Evolutionary conservation across 1,139 yeast genomes (phyloP).

Genomic region (Suhomyces bolitotheri): DNA sequence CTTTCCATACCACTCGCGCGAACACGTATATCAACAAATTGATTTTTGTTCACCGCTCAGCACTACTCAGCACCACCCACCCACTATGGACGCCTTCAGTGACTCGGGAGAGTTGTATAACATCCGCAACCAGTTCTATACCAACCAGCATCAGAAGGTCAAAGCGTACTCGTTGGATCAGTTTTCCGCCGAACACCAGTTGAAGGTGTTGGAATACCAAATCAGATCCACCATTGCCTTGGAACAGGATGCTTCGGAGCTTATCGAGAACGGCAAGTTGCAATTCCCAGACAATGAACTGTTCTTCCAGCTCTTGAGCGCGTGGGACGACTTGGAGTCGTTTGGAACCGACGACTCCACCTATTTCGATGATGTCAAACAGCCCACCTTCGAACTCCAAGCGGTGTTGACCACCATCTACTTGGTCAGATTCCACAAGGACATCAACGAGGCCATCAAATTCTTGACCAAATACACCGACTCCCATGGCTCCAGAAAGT

Average conservation of each 20-base stretch:
- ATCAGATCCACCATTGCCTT: constrained; percentile 45
- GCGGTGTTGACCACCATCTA: constrained; percentile 47
- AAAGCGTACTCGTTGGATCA: constrained; percentile 31
- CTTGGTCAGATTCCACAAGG: constrained; percentile 40
- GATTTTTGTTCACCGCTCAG: background rate
- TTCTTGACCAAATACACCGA: constrained; percentile 26
- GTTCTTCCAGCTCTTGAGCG: constrained; percentile 41
- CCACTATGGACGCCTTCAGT: constrained; percentile 38
- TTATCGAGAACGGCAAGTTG: constrained; percentile 41
- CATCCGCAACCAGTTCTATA: constrained; percentile 48
- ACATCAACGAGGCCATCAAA: constrained; percentile 41
- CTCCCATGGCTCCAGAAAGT: constrained; percentile 15
- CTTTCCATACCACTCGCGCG: too few relatives aligned
- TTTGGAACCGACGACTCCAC: constrained; percentile 38
- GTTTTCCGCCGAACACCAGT: constrained; percentile 38
- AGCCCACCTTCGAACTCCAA: constrained; percentile 35
- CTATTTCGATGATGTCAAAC: constrained; percentile 37
- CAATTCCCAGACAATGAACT: constrained; percentile 39
- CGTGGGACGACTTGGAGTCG: constrained; percentile 44
- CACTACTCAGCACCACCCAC: constrained; percentile 11
- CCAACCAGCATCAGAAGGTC: constrained; percentile 47
- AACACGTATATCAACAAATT: constrained; percentile 8
- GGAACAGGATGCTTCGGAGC: constrained; percentile 42
- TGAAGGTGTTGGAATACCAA: constrained; percentile 45
- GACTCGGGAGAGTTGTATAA: constrained; percentile 47